Evolutionary conservation across 73 alveolate species (phyloP), one percentile per base, ranked within the genome.

Genomic region (Paramecium pentaurelia): DNA sequence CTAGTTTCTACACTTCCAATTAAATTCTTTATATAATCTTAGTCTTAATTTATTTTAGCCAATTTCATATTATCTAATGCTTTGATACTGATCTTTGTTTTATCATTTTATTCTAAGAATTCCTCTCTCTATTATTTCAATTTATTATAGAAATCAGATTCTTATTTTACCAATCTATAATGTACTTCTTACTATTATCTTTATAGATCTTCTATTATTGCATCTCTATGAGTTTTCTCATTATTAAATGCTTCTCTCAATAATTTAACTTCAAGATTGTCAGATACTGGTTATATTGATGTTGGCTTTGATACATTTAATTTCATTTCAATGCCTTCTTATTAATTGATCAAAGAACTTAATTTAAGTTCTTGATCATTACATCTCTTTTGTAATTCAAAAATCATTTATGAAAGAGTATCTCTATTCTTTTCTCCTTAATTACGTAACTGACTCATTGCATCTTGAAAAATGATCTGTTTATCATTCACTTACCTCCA

Each of bases 401-500:
- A 38, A 42, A 77, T 77, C 64, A 42, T 77, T 77, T 38, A 18
- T 11, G 59, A 34, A 4, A 77, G 49, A 34, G 9, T 14, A 77
- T 77, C 89, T 77, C 89, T 77, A 40, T 77, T 77, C 45, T 44
- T 37, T 40, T 77, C 89, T 6, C 70, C 70, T 77, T 77, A 77
- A 27, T 20, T 22, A 20, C 49, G 40, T 37, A 38, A 37, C 49
- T 77, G 49, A 77, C 30, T 36, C 37, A 77, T 20, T 42, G n/a
- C 12, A 18, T 77, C 89, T 30, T 77, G 12, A 11, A 77, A 8
- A 2, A 77, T 40, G 8, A 11, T 44, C 37, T 38, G 11, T n/a
- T 77, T 77, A 77, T 77, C 89, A 40, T 77, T 77, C 2, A 77
- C 44, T 40, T 77, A 42, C 32, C 40, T 77, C 89, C 89, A 77